Conservation (phyloP, 1,139 yeast genomes). For the Groenewaldozyma sp. region DNA sequence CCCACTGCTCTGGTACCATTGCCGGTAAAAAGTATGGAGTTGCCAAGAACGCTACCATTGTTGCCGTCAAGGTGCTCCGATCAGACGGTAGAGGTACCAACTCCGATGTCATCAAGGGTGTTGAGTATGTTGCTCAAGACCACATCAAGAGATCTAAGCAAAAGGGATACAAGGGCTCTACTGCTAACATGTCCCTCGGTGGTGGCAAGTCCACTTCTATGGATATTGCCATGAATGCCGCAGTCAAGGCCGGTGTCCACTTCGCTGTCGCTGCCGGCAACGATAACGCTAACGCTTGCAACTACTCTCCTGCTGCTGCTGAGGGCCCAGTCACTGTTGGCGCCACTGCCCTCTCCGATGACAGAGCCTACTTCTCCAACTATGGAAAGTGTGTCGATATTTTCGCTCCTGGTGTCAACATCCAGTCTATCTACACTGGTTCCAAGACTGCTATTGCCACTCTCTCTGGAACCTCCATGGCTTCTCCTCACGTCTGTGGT, state of each 20-base stretch:
- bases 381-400: slow-evolving; percentile 58
- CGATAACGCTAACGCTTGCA: slow-evolving; percentile 54
- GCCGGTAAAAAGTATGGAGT: slow-evolving; percentile 54
- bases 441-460: slow-evolving; percentile 78
- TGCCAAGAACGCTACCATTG: slow-evolving; percentile 53
- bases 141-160: slow-evolving; percentile 29
- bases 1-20: slow-evolving; percentile 50
- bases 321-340: slow-evolving; percentile 54
- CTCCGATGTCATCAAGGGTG: slow-evolving; percentile 42
- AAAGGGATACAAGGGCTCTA: slow-evolving; percentile 47
- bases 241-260: slow-evolving; percentile 50
- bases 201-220: slow-evolving; percentile 49
- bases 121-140: slow-evolving; percentile 34
- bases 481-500: slow-evolving; percentile 95
- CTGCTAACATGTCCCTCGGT: slow-evolving; percentile 55
- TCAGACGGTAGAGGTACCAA: slow-evolving; percentile 41
- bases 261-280: slow-evolving; percentile 63
- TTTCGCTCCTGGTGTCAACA: slow-evolving; percentile 51
- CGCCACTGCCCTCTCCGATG: slow-evolving; percentile 42
- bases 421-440: slow-evolving; percentile 62
- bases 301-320: slow-evolving; percentile 54
- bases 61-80: slow-evolving; percentile 48
- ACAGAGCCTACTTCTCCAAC: slow-evolving; percentile 52
- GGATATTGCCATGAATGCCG: slow-evolving; percentile 49
- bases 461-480: slow-evolving; percentile 98